These are phyloP conservation scores for Limnomonas spitsbergensis DNA, from an alignment of 139 green algal genomes.

Conservation along the genomic window DNA sequence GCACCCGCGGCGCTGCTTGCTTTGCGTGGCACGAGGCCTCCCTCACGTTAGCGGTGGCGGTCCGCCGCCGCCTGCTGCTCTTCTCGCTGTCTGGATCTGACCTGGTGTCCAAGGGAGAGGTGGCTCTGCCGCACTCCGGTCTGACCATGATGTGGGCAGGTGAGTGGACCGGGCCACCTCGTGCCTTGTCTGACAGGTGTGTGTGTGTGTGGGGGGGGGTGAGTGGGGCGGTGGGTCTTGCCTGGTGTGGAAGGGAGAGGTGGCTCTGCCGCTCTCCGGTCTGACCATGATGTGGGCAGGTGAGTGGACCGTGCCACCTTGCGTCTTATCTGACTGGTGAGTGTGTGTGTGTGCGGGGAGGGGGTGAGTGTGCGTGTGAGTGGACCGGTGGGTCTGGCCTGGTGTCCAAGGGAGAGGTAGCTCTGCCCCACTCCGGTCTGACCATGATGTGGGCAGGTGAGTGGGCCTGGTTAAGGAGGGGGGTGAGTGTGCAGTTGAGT, in stretches of 20 bases:
- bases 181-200: no score
- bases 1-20: slow-evolving; percentile 4
- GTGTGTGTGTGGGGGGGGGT: no score
- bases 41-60: neutral
- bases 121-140: neutral
- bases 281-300: slow-evolving; percentile 11
- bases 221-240: no score
- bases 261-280: neutral
- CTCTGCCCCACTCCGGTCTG: neutral
- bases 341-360: no score
- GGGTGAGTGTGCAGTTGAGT: no score
- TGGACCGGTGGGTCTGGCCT: neutral
- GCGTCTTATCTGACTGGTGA: no score
- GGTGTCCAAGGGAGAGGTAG: neutral
- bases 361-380: neutral
- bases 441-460: slow-evolving; percentile 13
- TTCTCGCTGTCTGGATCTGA: neutral
- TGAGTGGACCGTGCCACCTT: no score
- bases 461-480: no score
- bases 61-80: neutral
- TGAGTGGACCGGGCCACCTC: no score
- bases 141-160: slow-evolving; percentile 11
- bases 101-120: slow-evolving; percentile 7
- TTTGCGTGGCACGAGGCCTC: slow-evolving; percentile 9
- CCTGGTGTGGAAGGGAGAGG: slow-evolving; percentile 7